Conservation (phyloP, 176 grass and related monocot genomes). For the Zea mays region Zm-B73-REFERENCE-NAM-5.0 NC_050100.1:167026501-167027000, state of each 20-base stretch:
- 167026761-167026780: not conserved
- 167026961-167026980: not conserved
- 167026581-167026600: not conserved
- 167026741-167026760: not conserved
- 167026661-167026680: slow-evolving; percentile 8
- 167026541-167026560: not conserved
- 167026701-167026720: not conserved
- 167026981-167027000: not conserved
- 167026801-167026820: not conserved
- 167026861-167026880: not conserved
- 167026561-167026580: not conserved
- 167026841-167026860: not conserved
- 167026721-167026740: not conserved
- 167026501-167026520: slow-evolving; percentile 5
- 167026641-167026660: slow-evolving; percentile 16
- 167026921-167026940: not conserved
- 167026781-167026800: not conserved
- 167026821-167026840: not conserved
- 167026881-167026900: not conserved
- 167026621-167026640: slow-evolving; percentile 7
- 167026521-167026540: not conserved
- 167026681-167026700: not conserved
- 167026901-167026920: not conserved
- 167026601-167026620: not conserved
- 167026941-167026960: not conserved